These are phyloP conservation scores for Lactarius sanguifluus DNA, from an alignment of 768 basidiomycete genomes.

Conservation along the genomic window DNA sequence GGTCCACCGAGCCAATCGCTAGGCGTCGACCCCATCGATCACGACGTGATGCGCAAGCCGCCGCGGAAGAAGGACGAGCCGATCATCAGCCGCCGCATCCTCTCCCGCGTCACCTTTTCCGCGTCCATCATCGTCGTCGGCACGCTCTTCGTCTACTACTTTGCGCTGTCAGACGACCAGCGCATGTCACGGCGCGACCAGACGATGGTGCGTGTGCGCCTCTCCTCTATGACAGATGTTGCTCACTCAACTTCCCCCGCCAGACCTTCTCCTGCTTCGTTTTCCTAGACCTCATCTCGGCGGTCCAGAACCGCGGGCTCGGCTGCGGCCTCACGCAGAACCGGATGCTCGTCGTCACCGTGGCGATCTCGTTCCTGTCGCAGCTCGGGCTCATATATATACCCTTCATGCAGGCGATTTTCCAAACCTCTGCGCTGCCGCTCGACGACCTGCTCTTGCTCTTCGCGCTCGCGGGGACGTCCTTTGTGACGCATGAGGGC, in stretches of 20 bases:
- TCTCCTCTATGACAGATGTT: neutral
- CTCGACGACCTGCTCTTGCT: conserved; percentile 68
- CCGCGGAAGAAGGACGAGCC: conserved; percentile 92
- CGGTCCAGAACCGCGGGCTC: conserved; percentile 90
- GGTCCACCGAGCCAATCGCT: conserved; percentile 94
- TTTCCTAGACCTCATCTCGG: conserved; percentile 94
- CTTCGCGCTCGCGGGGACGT: conserved; percentile 61
- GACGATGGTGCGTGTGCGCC: conserved; percentile 66
- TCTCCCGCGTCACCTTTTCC: conserved; percentile 86
- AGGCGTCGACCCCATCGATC: conserved; percentile 95
- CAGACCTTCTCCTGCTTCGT: conserved; percentile 98
- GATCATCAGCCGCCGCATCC: conserved; percentile 72
- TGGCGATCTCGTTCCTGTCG: conserved; percentile 79
- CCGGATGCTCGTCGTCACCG: conserved; percentile 86
- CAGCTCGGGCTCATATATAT: conserved; percentile 89
- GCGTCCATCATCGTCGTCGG: conserved; percentile 90
- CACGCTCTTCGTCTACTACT: conserved; percentile 82
- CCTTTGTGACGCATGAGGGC: conserved; percentile 72
- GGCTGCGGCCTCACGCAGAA: conserved; percentile 83
- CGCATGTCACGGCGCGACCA: conserved; percentile 85
- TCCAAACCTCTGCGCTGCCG: conserved; percentile 86
- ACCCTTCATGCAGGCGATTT: conserved; percentile 85
- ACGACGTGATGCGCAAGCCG: conserved; percentile 86
- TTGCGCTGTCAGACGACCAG: conserved; percentile 74
- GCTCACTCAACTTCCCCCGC: conserved; percentile 5